Evolutionary conservation across 2,329 filamentous ascomycete genomes (phyloP), one percentile per base, ranked within the genome.

Genomic region (Trichoderma oligosporum): DNA sequence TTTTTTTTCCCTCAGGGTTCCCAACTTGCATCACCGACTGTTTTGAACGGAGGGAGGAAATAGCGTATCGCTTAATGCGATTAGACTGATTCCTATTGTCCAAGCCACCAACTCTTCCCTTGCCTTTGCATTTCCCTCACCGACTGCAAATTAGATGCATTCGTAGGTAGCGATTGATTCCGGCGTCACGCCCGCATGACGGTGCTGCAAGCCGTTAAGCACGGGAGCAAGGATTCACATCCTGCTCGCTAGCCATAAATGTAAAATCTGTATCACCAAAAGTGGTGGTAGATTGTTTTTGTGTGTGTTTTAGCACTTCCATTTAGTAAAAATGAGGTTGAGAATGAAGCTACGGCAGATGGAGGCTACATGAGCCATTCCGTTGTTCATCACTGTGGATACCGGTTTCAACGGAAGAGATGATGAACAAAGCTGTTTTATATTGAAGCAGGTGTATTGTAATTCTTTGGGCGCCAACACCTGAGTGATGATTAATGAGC

Each of bases 391-490:
- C 39, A 12, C 16, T 27, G 35, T 44, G 38, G 29, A 35, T 36
- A 22, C 39, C 20, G 14, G 2, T 16, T 20, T 14, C 44, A 25
- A 54, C 36, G 35, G 20, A n/a, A n/a, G n/a, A n/a, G n/a, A n/a
- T n/a, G n/a, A n/a, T n/a, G n/a, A n/a, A n/a, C n/a, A n/a, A n/a
- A n/a, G n/a, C n/a, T n/a, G n/a, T n/a, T n/a, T n/a, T n/a, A n/a
- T n/a, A n/a, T n/a, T n/a, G n/a, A n/a, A n/a, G n/a, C n/a, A n/a
- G n/a, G n/a, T n/a, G n/a, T n/a, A n/a, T n/a, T 54, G 24, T n/a
- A 11, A 27, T 54, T 54, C 45, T n/a, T n/a, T n/a, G n/a, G 39
- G 49, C 41, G 49, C 49, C 49, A 36, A 54, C 20, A 44, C 49
- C 39, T 42, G 22, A 27, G 36, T 24, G 27, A 24, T n/a, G n/a